Conservation (phyloP, 345 rosid species). For the Nephelium lappaceum region DNA sequence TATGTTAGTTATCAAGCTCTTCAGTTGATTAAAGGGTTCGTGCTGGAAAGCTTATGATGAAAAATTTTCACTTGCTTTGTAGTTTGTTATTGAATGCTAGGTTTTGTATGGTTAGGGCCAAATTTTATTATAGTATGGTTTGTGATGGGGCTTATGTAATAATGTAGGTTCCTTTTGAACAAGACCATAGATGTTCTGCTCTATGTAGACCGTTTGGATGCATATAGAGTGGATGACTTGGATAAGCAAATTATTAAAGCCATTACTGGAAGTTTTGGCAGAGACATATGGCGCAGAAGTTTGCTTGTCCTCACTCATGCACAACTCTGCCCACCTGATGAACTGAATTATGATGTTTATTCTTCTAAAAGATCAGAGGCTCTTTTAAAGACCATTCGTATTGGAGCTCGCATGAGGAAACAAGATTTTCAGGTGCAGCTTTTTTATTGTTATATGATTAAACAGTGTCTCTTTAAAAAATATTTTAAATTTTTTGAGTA, state of each 20-base stretch:
- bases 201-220: conserved; percentile 77
- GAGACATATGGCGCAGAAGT: conserved; percentile 72
- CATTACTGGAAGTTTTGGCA: conserved; percentile 73
- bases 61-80: not conserved
- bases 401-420: conserved; percentile 61
- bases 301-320: conserved; percentile 90
- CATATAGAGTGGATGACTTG: conserved; percentile 88
- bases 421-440: conserved; percentile 55
- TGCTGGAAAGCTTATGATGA: not conserved
- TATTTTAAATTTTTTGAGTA: not conserved
- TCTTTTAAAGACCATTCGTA: conserved; percentile 55
- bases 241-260: conserved; percentile 78
- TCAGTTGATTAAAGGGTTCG: conserved; percentile 73
- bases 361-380: conserved; percentile 71
- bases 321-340: conserved; percentile 82
- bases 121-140: not conserved
- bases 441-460: conserved; percentile 7
- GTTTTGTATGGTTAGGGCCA: not conserved
- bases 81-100: not conserved
- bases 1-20: conserved; percentile 82
- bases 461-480: not conserved
- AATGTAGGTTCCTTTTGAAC: conserved; percentile 72
- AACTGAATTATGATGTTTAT: conserved; percentile 60
- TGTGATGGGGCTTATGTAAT: conserved; percentile 1
- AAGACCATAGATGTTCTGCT: conserved; percentile 76